phyloP scores from a whole-genome alignment of 129 eudicot genomes.

The Chrysanthemum makinoi region DNA sequence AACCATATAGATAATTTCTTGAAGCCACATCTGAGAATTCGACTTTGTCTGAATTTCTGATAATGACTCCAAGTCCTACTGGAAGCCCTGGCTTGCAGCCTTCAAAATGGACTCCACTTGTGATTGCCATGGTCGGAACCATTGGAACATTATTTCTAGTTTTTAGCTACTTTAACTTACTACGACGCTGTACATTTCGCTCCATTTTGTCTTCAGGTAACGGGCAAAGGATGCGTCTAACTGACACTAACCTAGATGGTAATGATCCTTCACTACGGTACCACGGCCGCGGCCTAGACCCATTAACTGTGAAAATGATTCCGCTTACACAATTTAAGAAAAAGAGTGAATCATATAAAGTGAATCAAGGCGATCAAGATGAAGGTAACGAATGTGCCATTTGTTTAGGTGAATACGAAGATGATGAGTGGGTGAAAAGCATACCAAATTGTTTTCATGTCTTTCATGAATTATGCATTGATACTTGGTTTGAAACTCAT shows the following conservation, averaged over 20 bases:
- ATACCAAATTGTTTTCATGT: slow-evolving; percentile 63
- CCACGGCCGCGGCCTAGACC: slow-evolving; percentile 58
- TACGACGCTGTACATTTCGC: slow-evolving; percentile 33
- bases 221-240: slow-evolving; percentile 41
- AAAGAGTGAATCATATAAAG: slow-evolving; percentile 33
- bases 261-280: slow-evolving; percentile 41
- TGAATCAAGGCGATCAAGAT: slow-evolving; percentile 12
- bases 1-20: slow-evolving; percentile 20
- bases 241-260: slow-evolving; percentile 35
- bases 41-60: slow-evolving; percentile 4
- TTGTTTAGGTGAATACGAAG: slow-evolving; percentile 80
- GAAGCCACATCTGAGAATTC: not conserved
- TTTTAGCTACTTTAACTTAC: slow-evolving; percentile 46
- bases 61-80: slow-evolving; percentile 40
- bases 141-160: slow-evolving; percentile 49
- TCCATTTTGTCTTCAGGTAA: slow-evolving; percentile 20
- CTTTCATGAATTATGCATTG: slow-evolving; percentile 73
- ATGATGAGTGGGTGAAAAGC: slow-evolving; percentile 59
- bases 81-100: slow-evolving; percentile 33
- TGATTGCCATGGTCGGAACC: slow-evolving; percentile 41
- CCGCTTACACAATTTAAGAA: slow-evolving; percentile 51
- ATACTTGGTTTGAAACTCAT: slow-evolving; percentile 67
- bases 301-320: slow-evolving; percentile 40
- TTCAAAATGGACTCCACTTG: slow-evolving; percentile 48
- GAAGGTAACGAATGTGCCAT: slow-evolving; percentile 50